phyloP scores from a whole-genome alignment of 305 asterid genomes.

The Rubia peregrina region DNA sequence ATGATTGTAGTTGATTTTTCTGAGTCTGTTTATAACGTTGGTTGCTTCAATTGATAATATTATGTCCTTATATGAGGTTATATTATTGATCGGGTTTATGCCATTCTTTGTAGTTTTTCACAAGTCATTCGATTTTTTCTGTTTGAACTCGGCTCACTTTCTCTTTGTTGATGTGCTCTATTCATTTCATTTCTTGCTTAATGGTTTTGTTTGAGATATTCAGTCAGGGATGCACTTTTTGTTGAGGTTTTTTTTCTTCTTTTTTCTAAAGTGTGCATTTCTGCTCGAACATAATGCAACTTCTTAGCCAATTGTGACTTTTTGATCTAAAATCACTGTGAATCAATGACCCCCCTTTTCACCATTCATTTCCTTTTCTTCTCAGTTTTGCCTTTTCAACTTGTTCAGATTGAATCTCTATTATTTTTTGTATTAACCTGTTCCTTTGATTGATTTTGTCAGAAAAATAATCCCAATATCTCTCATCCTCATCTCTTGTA shows the following conservation, averaged over 20 bases:
- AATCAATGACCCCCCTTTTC: background rate
- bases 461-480: background rate
- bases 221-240: slow-evolving; percentile 21
- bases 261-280: background rate
- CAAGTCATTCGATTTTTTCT: too few relatives aligned
- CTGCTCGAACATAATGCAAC: background rate
- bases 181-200: too few relatives aligned
- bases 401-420: background rate
- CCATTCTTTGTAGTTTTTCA: too few relatives aligned
- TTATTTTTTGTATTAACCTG: background rate
- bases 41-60: too few relatives aligned
- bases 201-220: too few relatives aligned
- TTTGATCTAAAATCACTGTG: background rate
- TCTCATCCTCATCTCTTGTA: background rate
- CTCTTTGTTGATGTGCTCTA: too few relatives aligned
- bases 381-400: background rate
- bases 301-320: background rate
- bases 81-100: too few relatives aligned
- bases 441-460: background rate
- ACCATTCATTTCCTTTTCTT: background rate
- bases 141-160: too few relatives aligned
- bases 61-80: too few relatives aligned
- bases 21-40: too few relatives aligned
- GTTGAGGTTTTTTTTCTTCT: slow-evolving; percentile 31
- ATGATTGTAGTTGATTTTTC: too few relatives aligned